Evolutionary conservation across 768 basidiomycete species (phyloP).

Genomic region (Nevesoporus exiguus): DNA sequence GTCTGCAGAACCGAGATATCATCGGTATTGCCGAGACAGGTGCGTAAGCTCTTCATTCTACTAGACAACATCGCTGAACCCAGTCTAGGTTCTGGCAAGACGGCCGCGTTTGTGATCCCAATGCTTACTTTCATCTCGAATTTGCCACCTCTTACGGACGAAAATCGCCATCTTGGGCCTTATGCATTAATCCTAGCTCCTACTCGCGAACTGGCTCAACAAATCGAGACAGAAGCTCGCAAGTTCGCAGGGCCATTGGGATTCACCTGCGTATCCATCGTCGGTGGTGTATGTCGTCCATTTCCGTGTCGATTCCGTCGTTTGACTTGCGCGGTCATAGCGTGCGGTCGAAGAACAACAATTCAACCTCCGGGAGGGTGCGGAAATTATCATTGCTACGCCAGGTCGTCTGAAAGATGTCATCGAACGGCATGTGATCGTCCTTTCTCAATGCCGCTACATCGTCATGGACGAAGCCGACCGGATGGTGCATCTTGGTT

Average conservation of each 20-base stretch:
- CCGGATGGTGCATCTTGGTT: conserved; percentile 97
- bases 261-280: conserved; percentile 94
- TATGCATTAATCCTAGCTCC: conserved; percentile 92
- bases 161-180: conserved; percentile 91
- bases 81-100: conserved; percentile 89
- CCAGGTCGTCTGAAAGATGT: conserved; percentile 98
- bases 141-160: conserved; percentile 83
- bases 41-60: conserved; percentile 31
- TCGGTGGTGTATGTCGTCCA: conserved; percentile 71
- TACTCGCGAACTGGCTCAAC: conserved; percentile 97
- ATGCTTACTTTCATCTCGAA: conserved; percentile 93
- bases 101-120: conserved; percentile 96
- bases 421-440: conserved; percentile 92
- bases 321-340: conserved; percentile 35
- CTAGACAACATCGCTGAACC: background rate
- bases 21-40: conserved; percentile 99
- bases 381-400: conserved; percentile 97
- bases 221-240: conserved; percentile 89
- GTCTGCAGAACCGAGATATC: conserved; percentile 91
- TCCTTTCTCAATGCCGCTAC: conserved; percentile 95
- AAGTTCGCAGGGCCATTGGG: conserved; percentile 91
- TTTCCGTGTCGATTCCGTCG: background rate
- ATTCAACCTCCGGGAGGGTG: conserved; percentile 95
- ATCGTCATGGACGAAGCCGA: conserved; percentile 99
- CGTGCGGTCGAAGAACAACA: conserved; percentile 96